Evolutionary conservation across 495 filamentous ascomycete genomes (phyloP).

Genomic region (Penicillium psychrofluorescens): DNA sequence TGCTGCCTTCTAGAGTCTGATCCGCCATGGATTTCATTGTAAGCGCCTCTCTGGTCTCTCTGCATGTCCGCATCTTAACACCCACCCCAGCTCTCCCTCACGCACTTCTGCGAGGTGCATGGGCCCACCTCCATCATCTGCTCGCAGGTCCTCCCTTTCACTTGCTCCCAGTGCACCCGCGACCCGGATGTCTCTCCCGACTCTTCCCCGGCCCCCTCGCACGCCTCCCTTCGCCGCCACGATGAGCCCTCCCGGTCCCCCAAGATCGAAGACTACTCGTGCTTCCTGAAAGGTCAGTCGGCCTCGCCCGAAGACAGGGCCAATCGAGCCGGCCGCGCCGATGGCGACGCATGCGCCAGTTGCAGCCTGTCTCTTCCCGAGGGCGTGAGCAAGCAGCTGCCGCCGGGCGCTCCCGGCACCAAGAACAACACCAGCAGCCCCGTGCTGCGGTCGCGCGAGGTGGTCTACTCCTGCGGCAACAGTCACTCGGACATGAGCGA

Average conservation of each 20-base stretch:
- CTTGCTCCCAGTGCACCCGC: slow-evolving; percentile 64
- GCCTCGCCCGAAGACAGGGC: slow-evolving; percentile 24
- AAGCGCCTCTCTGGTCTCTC: slow-evolving; percentile 10
- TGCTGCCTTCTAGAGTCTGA: slow-evolving; percentile 14
- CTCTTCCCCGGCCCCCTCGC: slow-evolving; percentile 26
- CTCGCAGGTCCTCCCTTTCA: slow-evolving; percentile 76
- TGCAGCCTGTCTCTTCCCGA: slow-evolving; percentile 51
- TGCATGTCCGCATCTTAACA: not conserved
- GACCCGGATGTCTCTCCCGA: slow-evolving; percentile 27
- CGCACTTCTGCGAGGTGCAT: slow-evolving; percentile 95
- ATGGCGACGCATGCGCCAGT: slow-evolving; percentile 50
- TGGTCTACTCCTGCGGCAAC: slow-evolving; percentile 39
- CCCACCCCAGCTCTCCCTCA: slow-evolving; percentile 68
- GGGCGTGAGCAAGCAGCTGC: slow-evolving; percentile 46
- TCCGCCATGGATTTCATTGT: slow-evolving; percentile 44
- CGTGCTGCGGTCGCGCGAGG: slow-evolving; percentile 48
- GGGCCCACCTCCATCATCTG: slow-evolving; percentile 93
- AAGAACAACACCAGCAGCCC: slow-evolving; percentile 47
- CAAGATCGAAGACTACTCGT: slow-evolving; percentile 40
- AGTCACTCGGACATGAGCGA: slow-evolving; percentile 35
- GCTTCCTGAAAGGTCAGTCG: slow-evolving; percentile 30
- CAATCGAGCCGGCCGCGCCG: slow-evolving; percentile 25
- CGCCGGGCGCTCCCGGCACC: slow-evolving; percentile 44
- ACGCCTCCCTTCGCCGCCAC: slow-evolving; percentile 11
- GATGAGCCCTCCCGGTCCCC: slow-evolving; percentile 17